phyloP scores from a whole-genome alignment of 23 red algal species.

The Gracilariopsis chorda region DNA sequence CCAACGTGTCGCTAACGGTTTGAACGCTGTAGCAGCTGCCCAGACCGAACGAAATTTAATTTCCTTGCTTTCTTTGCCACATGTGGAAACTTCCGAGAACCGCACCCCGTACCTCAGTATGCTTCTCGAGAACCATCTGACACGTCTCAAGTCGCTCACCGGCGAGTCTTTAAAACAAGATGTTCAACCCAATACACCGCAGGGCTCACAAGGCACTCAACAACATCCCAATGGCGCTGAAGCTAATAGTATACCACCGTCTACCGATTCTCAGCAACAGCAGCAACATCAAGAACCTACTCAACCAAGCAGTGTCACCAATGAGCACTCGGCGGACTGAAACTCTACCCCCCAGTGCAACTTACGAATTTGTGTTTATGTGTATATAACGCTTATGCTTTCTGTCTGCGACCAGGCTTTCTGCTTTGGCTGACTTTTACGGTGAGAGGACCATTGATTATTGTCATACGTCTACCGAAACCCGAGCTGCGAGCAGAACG shows the following conservation, averaged over 20 bases:
- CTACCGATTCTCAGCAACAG: background rate
- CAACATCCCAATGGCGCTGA: background rate
- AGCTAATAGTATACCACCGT: background rate
- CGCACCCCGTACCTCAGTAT: conserved; percentile 1
- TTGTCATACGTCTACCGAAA: no score
- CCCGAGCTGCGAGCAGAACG: no score
- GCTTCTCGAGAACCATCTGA: conserved; percentile 29
- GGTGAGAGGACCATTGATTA: no score
- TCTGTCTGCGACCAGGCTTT: no score
- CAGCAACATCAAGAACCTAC: background rate
- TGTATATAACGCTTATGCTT: background rate
- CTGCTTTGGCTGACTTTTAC: no score
- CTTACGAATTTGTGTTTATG: background rate
- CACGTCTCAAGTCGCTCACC: background rate
- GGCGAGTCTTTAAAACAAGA: background rate
- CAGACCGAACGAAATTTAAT: conserved; percentile 36
- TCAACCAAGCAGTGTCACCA: background rate
- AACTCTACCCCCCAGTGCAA: background rate
- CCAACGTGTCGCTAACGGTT: conserved; percentile 17
- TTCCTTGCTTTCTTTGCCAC: conserved; percentile 10
- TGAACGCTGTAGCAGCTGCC: conserved; percentile 18
- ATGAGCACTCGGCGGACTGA: background rate
- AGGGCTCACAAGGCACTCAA: background rate
- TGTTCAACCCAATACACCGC: background rate
- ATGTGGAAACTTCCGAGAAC: background rate